Evolutionary conservation across 345 rosid species (phyloP).

Genomic region (Rhodamnia argentea): DNA sequence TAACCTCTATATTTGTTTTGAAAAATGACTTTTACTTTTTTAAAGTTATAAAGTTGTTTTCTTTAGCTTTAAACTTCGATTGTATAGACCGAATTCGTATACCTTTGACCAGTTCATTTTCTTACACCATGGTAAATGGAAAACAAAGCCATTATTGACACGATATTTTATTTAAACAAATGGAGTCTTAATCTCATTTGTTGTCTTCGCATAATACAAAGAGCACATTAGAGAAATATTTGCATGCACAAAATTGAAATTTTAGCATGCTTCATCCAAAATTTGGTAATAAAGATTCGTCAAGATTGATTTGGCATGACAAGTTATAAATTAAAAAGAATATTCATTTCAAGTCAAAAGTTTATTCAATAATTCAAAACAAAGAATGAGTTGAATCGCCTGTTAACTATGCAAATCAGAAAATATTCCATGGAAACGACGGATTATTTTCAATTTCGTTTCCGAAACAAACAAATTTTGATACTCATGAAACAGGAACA

Average conservation of each 20-base stretch:
- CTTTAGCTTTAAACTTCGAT: background rate
- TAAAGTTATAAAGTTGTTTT: background rate
- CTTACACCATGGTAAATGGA: background rate
- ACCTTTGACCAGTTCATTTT: background rate
- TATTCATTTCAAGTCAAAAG: accelerated
- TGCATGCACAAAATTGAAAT: background rate
- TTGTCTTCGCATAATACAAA: no score
- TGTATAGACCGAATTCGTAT: background rate
- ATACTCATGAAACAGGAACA: background rate
- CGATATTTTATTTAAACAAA: background rate
- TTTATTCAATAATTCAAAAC: background rate
- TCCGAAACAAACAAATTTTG: background rate
- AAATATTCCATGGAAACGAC: background rate
- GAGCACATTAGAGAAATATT: background rate
- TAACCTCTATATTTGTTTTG: background rate
- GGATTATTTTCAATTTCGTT: background rate
- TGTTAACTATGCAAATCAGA: background rate
- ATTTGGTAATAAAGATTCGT: background rate
- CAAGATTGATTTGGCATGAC: background rate
- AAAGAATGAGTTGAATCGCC: background rate
- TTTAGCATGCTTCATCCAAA: background rate
- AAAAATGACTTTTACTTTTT: background rate
- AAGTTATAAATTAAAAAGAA: background rate
- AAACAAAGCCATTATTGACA: background rate
- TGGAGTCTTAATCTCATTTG: background rate